Percentiles rank a stretch among this genome's conserved stretches.
Evolutionary conservation across 306 rosid species (phyloP).

Genomic region (Gynostemma pentaphyllum): DNA sequence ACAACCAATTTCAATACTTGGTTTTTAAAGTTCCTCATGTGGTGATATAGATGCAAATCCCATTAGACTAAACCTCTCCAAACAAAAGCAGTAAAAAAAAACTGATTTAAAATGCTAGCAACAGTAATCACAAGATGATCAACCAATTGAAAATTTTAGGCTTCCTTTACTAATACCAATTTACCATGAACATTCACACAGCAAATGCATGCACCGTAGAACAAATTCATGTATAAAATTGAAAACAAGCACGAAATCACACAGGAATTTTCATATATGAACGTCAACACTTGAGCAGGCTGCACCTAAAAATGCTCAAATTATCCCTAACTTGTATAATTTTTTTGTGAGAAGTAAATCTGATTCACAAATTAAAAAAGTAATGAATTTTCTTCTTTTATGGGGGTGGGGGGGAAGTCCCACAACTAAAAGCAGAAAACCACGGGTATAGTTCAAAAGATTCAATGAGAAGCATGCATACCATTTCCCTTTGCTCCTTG

Average conservation of each 20-base stretch:
- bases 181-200: not conserved
- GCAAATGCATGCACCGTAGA: not conserved
- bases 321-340: not conserved
- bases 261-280: not conserved
- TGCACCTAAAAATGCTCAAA: not conserved
- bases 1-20: not conserved
- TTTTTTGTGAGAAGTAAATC: not conserved
- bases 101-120: not conserved
- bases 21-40: not conserved
- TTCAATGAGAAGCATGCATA: conserved; percentile 15
- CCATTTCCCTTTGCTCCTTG: conserved; percentile 46
- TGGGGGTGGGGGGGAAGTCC: not conserved
- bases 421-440: conserved; percentile 2
- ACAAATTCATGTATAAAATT: not conserved
- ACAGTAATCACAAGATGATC: not conserved
- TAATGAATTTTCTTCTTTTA: not conserved
- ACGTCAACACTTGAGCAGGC: not conserved
- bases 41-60: no score
- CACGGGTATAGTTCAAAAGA: not conserved
- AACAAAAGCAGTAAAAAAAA: not conserved
- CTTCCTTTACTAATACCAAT: not conserved
- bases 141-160: not conserved
- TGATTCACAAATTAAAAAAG: not conserved
- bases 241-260: not conserved
- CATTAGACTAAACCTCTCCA: no score